Base-by-base conservation (phyloP, 768 basidiomycete genomes). In the Dentipellis sp. region DNA sequence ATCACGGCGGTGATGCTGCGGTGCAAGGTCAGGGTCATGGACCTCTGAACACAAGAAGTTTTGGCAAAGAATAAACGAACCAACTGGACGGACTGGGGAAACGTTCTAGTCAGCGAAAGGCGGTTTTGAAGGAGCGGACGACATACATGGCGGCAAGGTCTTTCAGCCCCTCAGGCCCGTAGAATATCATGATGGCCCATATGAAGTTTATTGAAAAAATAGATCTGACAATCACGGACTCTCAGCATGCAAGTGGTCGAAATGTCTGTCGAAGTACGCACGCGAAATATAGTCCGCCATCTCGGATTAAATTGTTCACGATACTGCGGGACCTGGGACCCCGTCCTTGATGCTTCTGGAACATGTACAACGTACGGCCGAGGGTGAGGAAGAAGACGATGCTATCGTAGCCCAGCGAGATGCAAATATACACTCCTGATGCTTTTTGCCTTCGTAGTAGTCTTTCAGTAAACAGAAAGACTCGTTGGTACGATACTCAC, bases 101-200 rank as follows among this genome's bases (percentile, higher is more conserved):
- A 10, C 10, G 36, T 11, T 8, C 34, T 36, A 53, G n/a, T 45
- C 17, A 51, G n/a, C 29, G 4, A 7, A 16, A 22, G 10, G 12
- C 40, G 19, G 42, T 7, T 39, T 21, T 17, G 3, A 6, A 29
- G 40, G 40, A 22, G 12, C 37, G 29, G 37, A 19, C 21, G 36
- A 55, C 58, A 11, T 53, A 61, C 60, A 61, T 34, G 37, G 58
- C 36, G 9, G 60, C 58, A 5, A 61, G 56, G 6, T 48, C 58
- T 23, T 58, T 58, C 23, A 61, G 60, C n/a, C 55, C 55, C 38
- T 58, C 56, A n/a, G 60, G 60, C 2, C 58, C 60, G 29, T 61
- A 49, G 21, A 61, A 14, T 39, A 61, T 59, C 60, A 61, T 61
- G 35, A 61, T 16, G 34, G 56, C 60, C 60, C 60, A 61, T 40